Conservation (phyloP, 495 filamentous ascomycete genomes). For the Penicillium simplicissimum region DNA sequence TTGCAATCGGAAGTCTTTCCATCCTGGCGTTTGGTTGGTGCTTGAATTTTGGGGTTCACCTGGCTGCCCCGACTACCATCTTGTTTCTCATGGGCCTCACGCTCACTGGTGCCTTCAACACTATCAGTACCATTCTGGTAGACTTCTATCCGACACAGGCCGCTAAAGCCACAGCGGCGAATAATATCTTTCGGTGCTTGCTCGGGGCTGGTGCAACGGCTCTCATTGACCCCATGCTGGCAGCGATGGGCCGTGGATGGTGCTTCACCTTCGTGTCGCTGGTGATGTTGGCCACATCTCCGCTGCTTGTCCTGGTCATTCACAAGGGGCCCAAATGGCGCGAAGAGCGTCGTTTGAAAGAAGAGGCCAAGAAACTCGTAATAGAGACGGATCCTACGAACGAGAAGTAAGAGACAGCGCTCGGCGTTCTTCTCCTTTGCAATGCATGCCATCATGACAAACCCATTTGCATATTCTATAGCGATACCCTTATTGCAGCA, state of each 20-base stretch:
- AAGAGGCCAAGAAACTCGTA: constrained; percentile 20
- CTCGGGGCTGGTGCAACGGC: constrained; percentile 68
- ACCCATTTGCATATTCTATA: constrained; percentile 5
- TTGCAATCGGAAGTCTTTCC: constrained; percentile 39
- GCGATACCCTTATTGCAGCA: constrained; percentile 2
- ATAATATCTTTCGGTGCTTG: constrained; percentile 68
- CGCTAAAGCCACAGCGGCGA: constrained; percentile 66
- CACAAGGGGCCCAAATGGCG: constrained; percentile 50
- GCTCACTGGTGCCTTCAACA: constrained; percentile 58
- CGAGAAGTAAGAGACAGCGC: background rate
- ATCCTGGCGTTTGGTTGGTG: constrained; percentile 45
- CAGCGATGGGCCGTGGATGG: constrained; percentile 66
- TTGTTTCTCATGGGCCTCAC: constrained; percentile 60
- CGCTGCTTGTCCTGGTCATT: constrained; percentile 51
- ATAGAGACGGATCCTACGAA: background rate
- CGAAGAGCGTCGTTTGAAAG: constrained; percentile 38
- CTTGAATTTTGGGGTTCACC: constrained; percentile 35
- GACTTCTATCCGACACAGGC: constrained; percentile 65
- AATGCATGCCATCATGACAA: constrained; percentile 9
- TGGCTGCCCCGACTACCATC: constrained; percentile 52
- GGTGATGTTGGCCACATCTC: constrained; percentile 53
- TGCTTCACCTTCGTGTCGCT: constrained; percentile 65
- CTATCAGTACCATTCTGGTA: constrained; percentile 60
- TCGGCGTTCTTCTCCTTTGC: background rate
- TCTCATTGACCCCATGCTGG: constrained; percentile 64